Base-by-base conservation (phyloP, 164 flowering plant species). In the Aristolochia fimbriata region DNA sequence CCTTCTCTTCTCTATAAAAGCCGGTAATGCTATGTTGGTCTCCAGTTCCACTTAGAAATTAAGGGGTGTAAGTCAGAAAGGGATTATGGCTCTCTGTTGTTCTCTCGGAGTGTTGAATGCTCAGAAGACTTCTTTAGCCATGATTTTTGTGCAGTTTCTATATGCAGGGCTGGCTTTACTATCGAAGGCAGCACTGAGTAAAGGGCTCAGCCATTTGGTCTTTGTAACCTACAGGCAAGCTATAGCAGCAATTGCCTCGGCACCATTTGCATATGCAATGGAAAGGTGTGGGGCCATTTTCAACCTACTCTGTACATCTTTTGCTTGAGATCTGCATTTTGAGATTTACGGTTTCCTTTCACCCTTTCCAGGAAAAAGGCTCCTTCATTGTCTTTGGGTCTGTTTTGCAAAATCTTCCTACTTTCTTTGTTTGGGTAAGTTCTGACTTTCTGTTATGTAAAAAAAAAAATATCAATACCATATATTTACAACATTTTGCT, bases 91-190 rank as follows among this genome's bases (percentile, higher is more conserved):
- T 10, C 43, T 37, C 52, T 1, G 8, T 58, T 27, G 21, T 59
- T 37, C 62, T 47, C 51, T 61, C 11, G 20, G 19, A 25, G n/a
- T 61, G 2, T 64, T 59, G 51, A 51, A 33, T 11, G 48, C 47
- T 20, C 57, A 63, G 60, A 64, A 55, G 19, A 49, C 73, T 43
- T 65, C 49, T 52, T 33, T 70, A 41, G 73, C 63, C n/a, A 57
- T 61, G 61, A n/a, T 62, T 30, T 48, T 65, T 41, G 62, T 70
- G 49, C 69, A 70, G 51, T 51, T 55, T 16, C 33, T 65, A 46
- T 65, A 70, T 66, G 66, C 70, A 47, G 73, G 73, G 22, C 66
- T 70, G 73, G 48, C 57, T 25, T 23, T 70, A 55, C 64, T 70
- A 16, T 65, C 73, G 4, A 70, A 70, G 54, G 66, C 60, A 49